Evolutionary conservation across 164 flowering plant genomes (phyloP).

Genomic region (Warburgia ugandensis): DNA sequence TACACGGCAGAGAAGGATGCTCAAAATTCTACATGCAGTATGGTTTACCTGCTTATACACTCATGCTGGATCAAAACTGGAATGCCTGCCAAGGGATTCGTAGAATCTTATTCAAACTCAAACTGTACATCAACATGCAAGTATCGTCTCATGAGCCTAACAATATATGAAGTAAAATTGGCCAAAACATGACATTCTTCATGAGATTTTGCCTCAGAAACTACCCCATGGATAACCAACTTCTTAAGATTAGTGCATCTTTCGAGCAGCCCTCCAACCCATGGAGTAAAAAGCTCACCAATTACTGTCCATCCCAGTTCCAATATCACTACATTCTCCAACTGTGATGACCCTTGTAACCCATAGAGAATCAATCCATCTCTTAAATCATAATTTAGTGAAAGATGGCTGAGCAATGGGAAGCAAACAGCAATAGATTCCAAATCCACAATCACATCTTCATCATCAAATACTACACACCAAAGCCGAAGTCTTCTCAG

Average conservation of each 20-base stretch:
- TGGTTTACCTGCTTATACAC: conserved; percentile 16
- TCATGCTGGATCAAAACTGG: conserved; percentile 16
- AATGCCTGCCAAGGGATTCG: conserved; percentile 7
- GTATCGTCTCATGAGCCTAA: conserved; percentile 34
- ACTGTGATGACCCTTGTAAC: conserved; percentile 45
- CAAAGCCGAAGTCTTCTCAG: conserved; percentile 74
- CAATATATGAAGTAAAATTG: conserved; percentile 29
- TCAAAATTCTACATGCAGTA: conserved; percentile 8
- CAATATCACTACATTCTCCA: conserved; percentile 59
- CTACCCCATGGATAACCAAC: conserved; percentile 29
- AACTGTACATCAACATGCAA: conserved; percentile 64
- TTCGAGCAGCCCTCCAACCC: conserved; percentile 32
- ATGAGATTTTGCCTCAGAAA: conserved; percentile 25
- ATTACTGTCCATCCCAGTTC: conserved; percentile 83
- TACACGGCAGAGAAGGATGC: conserved; percentile 7
- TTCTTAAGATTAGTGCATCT: conserved; percentile 32
- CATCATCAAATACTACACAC: conserved; percentile 83
- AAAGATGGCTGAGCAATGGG: conserved; percentile 55
- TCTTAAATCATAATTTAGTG: conserved; percentile 65
- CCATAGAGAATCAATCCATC: conserved; percentile 56
- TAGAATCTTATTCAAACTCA: conserved; percentile 45
- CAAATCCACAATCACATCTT: conserved; percentile 70
- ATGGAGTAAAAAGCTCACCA: conserved; percentile 47
- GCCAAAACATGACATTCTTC: conserved; percentile 32
- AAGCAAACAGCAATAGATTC: conserved; percentile 68